Percentiles rank a stretch among this genome's conserved stretches.
These are phyloP conservation scores for Arachnopeziza araneosa DNA, from an alignment of 2,329 filamentous ascomycete species.

Conservation along the genomic window DNA sequence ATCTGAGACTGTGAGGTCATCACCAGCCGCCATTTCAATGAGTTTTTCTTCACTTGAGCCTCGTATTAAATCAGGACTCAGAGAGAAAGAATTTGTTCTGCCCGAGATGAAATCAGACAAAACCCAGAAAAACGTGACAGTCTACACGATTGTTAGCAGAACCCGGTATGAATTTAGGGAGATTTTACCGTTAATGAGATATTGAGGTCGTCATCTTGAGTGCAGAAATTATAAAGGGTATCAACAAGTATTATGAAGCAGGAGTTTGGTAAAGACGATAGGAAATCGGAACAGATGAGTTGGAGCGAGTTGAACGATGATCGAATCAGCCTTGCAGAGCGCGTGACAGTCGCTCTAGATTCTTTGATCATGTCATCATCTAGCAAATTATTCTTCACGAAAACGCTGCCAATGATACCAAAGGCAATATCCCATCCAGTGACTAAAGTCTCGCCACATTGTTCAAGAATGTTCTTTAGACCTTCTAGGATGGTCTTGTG, in stretches of 20 bases:
- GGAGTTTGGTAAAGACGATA: constrained; percentile 63
- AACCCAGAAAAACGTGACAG: constrained; percentile 94
- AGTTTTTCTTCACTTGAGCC: constrained; percentile 52
- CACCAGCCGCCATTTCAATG: constrained; percentile 51
- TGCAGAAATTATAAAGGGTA: constrained; percentile 83
- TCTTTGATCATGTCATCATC: constrained; percentile 13
- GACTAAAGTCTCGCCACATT: constrained; percentile 76
- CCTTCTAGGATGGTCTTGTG: constrained; percentile 76
- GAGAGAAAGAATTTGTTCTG: constrained; percentile 51
- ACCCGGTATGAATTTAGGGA: background rate
- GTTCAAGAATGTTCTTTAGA: constrained; percentile 76
- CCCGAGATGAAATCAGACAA: constrained; percentile 79
- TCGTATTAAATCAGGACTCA: constrained; percentile 51
- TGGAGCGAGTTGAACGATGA: constrained; percentile 86
- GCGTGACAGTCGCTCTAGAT: constrained; percentile 35
- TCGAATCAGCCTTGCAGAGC: constrained; percentile 71
- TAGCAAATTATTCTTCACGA: constrained; percentile 41
- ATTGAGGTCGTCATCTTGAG: constrained; percentile 87
- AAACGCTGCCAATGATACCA: constrained; percentile 77
- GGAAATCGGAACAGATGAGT: constrained; percentile 90
- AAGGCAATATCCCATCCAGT: constrained; percentile 85
- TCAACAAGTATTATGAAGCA: constrained; percentile 77
- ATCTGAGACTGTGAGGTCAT: constrained; percentile 55
- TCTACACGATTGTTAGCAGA: constrained; percentile 40
- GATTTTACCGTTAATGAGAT: constrained; percentile 77